Evolutionary conservation across 768 basidiomycete species (phyloP), one percentile per base, ranked within the genome.

Genomic region (Termitomyces sp.): DNA sequence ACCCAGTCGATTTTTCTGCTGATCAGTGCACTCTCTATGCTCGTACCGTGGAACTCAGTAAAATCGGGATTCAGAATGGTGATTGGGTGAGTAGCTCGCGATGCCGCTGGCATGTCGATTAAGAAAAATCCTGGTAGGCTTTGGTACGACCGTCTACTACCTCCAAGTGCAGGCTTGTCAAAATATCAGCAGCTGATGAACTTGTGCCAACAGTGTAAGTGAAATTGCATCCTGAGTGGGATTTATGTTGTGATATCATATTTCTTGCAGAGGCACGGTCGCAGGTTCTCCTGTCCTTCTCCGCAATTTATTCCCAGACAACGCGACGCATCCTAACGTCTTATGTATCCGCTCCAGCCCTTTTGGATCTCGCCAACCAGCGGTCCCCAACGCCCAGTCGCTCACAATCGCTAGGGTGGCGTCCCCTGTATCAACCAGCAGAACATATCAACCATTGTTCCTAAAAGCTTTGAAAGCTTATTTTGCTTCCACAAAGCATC

Each of bases 381-480:
- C 77, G 8, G 74, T 94, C 29, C 92, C 93, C 2, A 81, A 71
- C 20, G 94, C 93, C 7, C 75, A 73, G 53, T 74, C 81, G 1
- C 72, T 95, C 22, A 90, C 88, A 1, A 75, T 97, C 52, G 88
- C 92, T 2, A 83, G 91, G n/a, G 76, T 97, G 7, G 84, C 89
- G 0, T 90, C 92, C 0, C 86, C 90, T 1, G 71, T 85, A 55
- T 84, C 90, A 1, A 83, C 78, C 13, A 81, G 84, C 67, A 82
- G 84, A 43, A 67, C 71, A 32, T 87, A 88, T 65, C 88, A 93
- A 65, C 65, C 76, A 0, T 65, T 82, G 6, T 85, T 88, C 64
- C 65, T 92, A 24, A 72, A 74, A 20, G 81, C 82, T 6, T 71
- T 97, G 53, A 88, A 84, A 57, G 52, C 64, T 6, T 83, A 87